Base-by-base conservation (phyloP, 75 land plant species). In the Picea glauca region DNA sequence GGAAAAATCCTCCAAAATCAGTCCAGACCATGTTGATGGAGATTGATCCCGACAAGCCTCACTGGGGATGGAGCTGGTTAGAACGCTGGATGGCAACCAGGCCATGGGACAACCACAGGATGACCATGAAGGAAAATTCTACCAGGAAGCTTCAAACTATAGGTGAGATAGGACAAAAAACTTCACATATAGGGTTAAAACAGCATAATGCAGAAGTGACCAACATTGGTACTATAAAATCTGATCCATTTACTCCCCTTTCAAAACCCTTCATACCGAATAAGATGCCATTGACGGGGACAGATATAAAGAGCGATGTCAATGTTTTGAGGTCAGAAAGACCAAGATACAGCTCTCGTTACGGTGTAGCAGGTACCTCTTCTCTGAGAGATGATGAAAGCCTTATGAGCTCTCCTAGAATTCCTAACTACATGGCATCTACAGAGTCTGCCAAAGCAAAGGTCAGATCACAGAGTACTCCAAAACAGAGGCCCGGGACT, bases 21-120 rank as follows among this genome's bases (percentile, higher is more conserved):
- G 83, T 82, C 38, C 85, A 81, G 59, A 63, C 62, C 13, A 62
- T 84, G 59, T 23, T 78, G 2, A 68, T 70, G 79, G 87, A 82
- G 35, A 78, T 85, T 58, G 72, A 82, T 64, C 58, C 85, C 1
- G 80, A 78, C 9, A 84, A 78, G 38, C 84, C 79, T 76, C 92
- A 87, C 0, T 86, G 86, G 91, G 93, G 92, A 78, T 91, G 96
- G 94, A 92, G 85, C 80, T 96, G 91, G 96, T 62, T 96, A 76
- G 96, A 96, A 73, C 84, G 83, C 12, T 90, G 88, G 72, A 78
- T 88, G 68, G 85, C 91, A 65, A 79, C 87, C 0, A 61, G 75
- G 76, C 74, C 84, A 60, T 78, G 79, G 87, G 88, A 84, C 65
- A 84, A 43, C 78, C 17, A 70, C 73, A 15, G 8, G 11, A 70